Base-by-base conservation (phyloP, 176 grass and related monocot species). In the Triticum monococcum region DNA sequence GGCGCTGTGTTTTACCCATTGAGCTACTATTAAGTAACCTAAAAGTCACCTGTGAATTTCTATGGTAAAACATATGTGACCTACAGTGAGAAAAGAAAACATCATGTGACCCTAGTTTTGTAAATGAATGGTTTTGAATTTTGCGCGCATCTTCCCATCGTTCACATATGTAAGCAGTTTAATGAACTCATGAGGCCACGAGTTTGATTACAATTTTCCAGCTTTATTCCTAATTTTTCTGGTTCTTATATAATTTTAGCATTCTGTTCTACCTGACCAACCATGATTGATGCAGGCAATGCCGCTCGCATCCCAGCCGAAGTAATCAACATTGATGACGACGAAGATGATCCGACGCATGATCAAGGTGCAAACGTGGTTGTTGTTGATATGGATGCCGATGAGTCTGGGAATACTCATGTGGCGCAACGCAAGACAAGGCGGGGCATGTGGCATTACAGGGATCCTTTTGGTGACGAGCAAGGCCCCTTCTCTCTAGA, bases 401-500 rank as follows among this genome's bases (percentile, higher is more conserved):
- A 82, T 37, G 68, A 65, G 48, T 64, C 65, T 11, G 18, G 17
- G 61, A 62, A 56, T 63, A 60, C 35, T 56, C 18, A 3, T 68
- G 46, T 20, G 10, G 30, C 38, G 25, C 30, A 45, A 22, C 68
- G 22, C 1, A 40, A 79, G 72, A 16, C 64, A 32, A 25, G 50
- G 30, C 3, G 17, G 2, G 0, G 5, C 9, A 17, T 78, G 16
- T 97, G 94, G 94, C 32, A 79, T 65, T 97, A 97, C 83, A 10
- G 64, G 1, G 94, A 94, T 60, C 91, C 89, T 84, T 78, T 78
- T 23, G 92, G 83, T 7, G 85, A 92, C 3, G 76, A 86, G 43
- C 94, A 87, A 75, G 94, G 94, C 14, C 92, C 94, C 9, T 97
- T 97, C 87, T 1, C 72, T 20, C 41, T 92, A 30, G 26, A 32